Evolutionary conservation across 1,284 basidiomycete genomes (phyloP).

Genomic region (Sanghuangporus sanghuang): DNA sequence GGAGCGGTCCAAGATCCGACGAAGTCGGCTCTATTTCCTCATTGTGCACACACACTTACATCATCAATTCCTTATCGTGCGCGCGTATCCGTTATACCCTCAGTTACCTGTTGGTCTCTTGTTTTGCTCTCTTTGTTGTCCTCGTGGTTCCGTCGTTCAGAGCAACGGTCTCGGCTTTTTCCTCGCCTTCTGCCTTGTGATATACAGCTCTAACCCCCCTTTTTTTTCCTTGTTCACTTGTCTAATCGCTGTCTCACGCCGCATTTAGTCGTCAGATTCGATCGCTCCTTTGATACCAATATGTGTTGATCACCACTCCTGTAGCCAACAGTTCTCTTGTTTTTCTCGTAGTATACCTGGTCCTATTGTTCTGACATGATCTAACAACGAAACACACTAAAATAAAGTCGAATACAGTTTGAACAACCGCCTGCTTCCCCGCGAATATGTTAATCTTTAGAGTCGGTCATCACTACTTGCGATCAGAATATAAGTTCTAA

Average conservation of each 20-base stretch:
- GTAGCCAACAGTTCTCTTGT: slow-evolving; percentile 12
- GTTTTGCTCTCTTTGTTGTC: background rate
- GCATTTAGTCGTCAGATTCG: slow-evolving; percentile 1
- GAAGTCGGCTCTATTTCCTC: background rate
- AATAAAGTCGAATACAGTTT: background rate
- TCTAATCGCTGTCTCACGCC: slow-evolving; percentile 2
- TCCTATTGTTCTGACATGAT: slow-evolving; percentile 1
- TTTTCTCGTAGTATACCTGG: slow-evolving; percentile 14
- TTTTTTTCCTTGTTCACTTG: background rate
- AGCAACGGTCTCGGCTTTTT: slow-evolving; percentile 6
- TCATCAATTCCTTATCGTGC: background rate
- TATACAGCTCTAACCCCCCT: background rate
- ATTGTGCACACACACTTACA: background rate
- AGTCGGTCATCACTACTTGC: background rate
- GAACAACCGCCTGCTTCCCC: background rate
- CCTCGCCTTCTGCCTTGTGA: background rate
- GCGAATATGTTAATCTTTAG: background rate
- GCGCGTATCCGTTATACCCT: slow-evolving; percentile 8
- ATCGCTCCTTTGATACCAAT: slow-evolving; percentile 11
- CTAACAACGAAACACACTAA: background rate
- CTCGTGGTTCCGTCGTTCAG: slow-evolving; percentile 3
- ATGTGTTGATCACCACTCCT: slow-evolving; percentile 18
- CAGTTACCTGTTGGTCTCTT: slow-evolving; percentile 1
- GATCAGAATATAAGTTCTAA: slow-evolving; percentile 1
- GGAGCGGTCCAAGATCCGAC: background rate